Percentiles rank a stretch among this genome's conserved stretches.
Evolutionary conservation across 2,329 filamentous ascomycete genomes (phyloP).

Genomic region (Cytospora mali): DNA sequence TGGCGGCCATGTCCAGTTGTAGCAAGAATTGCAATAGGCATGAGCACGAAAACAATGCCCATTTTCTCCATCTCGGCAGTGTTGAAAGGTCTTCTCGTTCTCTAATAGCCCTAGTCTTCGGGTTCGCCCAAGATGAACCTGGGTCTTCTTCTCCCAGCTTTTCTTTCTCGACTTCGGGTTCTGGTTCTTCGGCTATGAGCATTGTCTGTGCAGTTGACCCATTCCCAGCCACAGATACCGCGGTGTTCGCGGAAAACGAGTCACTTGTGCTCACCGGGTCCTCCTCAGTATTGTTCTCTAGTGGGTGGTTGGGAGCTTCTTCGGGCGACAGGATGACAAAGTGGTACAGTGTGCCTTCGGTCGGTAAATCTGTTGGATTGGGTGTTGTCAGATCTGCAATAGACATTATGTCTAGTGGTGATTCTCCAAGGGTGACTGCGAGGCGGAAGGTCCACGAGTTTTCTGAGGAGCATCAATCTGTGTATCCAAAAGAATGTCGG

Average conservation of each 20-base stretch:
- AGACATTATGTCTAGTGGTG: not conserved
- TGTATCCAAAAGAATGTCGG: not conserved
- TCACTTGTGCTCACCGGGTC: not conserved
- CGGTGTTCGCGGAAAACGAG: not conserved
- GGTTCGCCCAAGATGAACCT: not conserved
- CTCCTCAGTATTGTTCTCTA: not conserved
- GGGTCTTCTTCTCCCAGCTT: not conserved
- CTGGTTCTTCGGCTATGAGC: not conserved
- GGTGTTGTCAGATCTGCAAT: not conserved
- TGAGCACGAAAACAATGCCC: conserved; percentile 30
- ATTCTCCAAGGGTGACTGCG: not conserved
- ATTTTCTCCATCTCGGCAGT: conserved; percentile 23
- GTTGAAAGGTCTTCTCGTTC: not conserved
- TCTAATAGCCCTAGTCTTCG: not conserved
- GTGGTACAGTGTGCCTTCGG: not conserved
- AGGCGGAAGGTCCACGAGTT: no score
- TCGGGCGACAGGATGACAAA: not conserved
- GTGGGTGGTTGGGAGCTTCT: not conserved
- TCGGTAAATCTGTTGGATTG: not conserved
- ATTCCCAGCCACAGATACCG: not conserved
- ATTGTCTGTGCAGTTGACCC: not conserved
- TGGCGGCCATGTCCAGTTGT: conserved; percentile 31
- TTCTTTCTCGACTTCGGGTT: not conserved
- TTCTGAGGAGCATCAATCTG: no score
- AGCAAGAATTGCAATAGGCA: conserved; percentile 32